These are phyloP conservation scores for Bacidia gigantensis DNA, from an alignment of 495 filamentous ascomycete genomes.

Conservation along the genomic window DNA sequence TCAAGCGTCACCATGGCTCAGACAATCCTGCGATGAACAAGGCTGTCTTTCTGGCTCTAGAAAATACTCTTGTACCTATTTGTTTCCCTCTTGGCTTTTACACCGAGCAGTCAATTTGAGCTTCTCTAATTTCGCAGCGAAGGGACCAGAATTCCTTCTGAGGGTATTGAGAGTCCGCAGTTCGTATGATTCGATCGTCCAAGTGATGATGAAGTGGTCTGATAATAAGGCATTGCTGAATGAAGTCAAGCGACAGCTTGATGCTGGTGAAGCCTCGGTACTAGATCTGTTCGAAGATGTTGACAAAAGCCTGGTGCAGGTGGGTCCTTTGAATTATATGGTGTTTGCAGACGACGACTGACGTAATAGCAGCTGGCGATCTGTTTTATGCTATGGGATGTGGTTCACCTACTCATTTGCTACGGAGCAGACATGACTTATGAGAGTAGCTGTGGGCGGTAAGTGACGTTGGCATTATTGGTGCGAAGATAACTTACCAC, in stretches of 20 bases:
- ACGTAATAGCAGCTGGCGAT: neutral
- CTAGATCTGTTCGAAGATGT: neutral
- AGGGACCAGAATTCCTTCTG: slow-evolving; percentile 4
- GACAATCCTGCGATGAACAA: neutral
- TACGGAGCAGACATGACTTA: slow-evolving; percentile 3
- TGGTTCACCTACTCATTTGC: neutral
- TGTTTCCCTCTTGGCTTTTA: slow-evolving; percentile 6
- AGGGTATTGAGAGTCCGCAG: slow-evolving; percentile 4
- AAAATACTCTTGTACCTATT: neutral
- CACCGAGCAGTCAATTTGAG: neutral
- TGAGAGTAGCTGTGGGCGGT: neutral
- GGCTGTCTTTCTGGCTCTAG: neutral
- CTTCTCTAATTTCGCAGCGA: neutral
- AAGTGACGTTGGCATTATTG: too few species aligned
- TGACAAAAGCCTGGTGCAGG: neutral
- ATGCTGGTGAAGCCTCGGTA: slow-evolving; percentile 4
- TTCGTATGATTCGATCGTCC: neutral
- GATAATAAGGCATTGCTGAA: neutral
- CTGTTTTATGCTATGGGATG: neutral
- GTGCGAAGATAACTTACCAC: too few species aligned
- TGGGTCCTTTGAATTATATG: neutral
- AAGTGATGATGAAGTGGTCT: neutral
- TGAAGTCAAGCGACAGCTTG: neutral
- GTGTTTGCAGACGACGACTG: neutral
- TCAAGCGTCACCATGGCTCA: slow-evolving; percentile 1